phyloP scores from a whole-genome alignment of 345 rosid species.

The Syzygium aromaticum region DNA sequence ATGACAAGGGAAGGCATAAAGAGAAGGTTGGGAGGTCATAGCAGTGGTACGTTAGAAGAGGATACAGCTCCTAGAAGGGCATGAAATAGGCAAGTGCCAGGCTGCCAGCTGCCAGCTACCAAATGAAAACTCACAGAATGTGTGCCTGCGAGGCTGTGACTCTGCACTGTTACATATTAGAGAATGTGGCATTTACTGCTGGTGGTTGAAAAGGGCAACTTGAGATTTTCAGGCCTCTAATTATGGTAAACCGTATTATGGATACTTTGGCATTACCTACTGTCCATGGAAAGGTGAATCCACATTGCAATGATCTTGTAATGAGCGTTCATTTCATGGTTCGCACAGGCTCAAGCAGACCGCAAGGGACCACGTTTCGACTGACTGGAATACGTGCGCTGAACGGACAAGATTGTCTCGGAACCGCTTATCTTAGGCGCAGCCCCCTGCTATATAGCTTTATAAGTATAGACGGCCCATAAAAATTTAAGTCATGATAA shows the following conservation, averaged over 20 bases:
- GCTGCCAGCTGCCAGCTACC: not conserved
- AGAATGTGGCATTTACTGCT: not conserved
- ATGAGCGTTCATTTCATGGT: not conserved
- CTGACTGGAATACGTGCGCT: not conserved
- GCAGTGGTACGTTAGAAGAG: not conserved
- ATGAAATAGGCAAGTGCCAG: not conserved
- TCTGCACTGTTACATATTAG: not conserved
- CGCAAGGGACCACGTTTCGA: not conserved
- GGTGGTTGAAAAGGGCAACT: not conserved
- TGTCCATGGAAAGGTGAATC: not conserved
- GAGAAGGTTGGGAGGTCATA: not conserved
- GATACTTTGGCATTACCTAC: not conserved
- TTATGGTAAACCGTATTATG: not conserved
- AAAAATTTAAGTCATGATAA: not conserved
- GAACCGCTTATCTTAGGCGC: not conserved
- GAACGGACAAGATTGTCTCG: not conserved
- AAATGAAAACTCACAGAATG: not conserved
- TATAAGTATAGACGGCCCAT: fast-evolving
- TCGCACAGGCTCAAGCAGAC: not conserved
- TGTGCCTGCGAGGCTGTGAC: not conserved
- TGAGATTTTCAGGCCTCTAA: not conserved
- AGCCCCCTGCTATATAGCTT: not conserved
- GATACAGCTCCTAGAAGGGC: not conserved
- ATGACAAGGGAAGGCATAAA: not conserved
- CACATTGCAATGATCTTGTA: not conserved